Evolutionary conservation across 441 rosid species (phyloP), one percentile per base, ranked within the genome.

Genomic region (Syzygium malaccense): DNA sequence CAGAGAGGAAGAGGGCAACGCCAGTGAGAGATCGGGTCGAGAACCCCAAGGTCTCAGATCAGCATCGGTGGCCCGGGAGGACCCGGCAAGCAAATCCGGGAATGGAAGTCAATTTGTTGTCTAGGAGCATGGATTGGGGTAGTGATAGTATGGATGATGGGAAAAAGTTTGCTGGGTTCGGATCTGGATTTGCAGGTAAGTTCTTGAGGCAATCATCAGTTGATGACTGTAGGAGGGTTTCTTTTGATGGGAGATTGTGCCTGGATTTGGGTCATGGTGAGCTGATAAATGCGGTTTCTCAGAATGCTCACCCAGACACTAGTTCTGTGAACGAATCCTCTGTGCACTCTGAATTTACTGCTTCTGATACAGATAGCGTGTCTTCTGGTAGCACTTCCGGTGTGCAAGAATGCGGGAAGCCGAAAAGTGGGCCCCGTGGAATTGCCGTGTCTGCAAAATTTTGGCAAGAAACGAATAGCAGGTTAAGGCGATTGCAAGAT

Each of bases 391-490:
- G 88, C 23, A 86, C 55, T 86, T 60, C 83, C 30, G 84, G 88
- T 64, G 79, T 12, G 88, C 88, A 86, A 51, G 88, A 86, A 25
- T 58, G 80, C 28, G 75, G 75, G 30, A 58, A 49, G 57, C 49
- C 18, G 30, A 45, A 58, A 30, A 45, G 78, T 51, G 75, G 20
- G 57, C 55, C 84, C 28, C 78, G 83, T 14, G 88, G 88, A 68
- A 86, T 86, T 45, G 83, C 56, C 23, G 84, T 54, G 41, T 86
- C 88, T 8, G 83, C 88, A 17, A 86, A 68, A 54, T 86, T 86
- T 62, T 86, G 88, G 88, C 88, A 86, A 86, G 88, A 86, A 83
- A 86, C 88, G 45, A 86, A 86, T 64, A 86, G 56, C 79, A 51
- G 88, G 83, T 64, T 86, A 53, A 62, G 88, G 88, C 88, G 88